Percentiles rank a stretch among this genome's conserved stretches.
Conservation (phyloP, 1,284 basidiomycete species). For the Austroboletus niveus region DNA sequence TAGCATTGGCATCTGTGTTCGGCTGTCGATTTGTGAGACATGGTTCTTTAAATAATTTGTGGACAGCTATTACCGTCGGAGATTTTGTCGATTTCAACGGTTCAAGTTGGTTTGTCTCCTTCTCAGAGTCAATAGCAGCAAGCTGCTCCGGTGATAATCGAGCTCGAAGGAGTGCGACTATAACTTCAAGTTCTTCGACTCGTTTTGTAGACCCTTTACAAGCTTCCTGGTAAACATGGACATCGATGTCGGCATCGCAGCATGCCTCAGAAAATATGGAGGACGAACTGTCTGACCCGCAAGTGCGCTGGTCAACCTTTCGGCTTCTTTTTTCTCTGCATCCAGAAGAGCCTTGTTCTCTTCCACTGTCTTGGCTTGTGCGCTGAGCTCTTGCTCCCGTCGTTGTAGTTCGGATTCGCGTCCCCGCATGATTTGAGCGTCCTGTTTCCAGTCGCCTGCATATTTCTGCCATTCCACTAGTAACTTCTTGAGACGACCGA, state of each 20-base stretch:
- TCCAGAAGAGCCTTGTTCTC: slow-evolving; percentile 8
- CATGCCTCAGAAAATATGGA: neutral
- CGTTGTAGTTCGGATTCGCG: slow-evolving; percentile 17
- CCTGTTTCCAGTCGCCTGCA: slow-evolving; percentile 27
- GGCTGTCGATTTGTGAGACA: slow-evolving; percentile 16
- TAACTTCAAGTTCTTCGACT: slow-evolving; percentile 20
- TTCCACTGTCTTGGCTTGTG: slow-evolving; percentile 16
- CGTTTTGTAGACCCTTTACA: slow-evolving; percentile 16
- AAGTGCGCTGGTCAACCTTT: slow-evolving; percentile 15
- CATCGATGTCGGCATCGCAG: slow-evolving; percentile 1
- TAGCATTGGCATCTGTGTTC: slow-evolving; percentile 3
- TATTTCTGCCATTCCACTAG: slow-evolving; percentile 28
- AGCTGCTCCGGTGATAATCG: slow-evolving; percentile 24
- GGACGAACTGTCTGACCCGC: slow-evolving; percentile 25
- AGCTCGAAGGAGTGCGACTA: slow-evolving; percentile 16
- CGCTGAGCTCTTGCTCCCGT: slow-evolving; percentile 9
- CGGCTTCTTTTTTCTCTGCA: slow-evolving; percentile 15
- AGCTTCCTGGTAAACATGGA: slow-evolving; percentile 8
- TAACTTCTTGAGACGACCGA: slow-evolving; percentile 21
- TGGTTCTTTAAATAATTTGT: neutral
- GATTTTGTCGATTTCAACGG: neutral
- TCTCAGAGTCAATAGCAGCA: slow-evolving; percentile 4
- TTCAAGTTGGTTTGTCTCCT: neutral
- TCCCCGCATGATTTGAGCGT: slow-evolving; percentile 16
- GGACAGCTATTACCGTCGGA: slow-evolving; percentile 12